Evolutionary conservation across 129 eudicot genomes (phyloP), one percentile per base, ranked within the genome.

Genomic region (Deinandra increscens): DNA sequence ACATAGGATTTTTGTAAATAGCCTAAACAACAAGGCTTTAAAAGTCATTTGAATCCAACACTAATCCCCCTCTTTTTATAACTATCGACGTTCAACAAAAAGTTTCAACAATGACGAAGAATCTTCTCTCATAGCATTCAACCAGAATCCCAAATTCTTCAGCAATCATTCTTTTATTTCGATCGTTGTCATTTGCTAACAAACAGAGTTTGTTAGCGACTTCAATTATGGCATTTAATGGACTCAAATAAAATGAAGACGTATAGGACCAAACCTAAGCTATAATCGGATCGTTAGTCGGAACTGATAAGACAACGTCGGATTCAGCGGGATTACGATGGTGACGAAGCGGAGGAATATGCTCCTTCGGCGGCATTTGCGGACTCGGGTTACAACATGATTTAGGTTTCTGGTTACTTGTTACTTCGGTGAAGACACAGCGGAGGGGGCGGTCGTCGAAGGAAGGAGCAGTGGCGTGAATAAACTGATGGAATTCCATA

Each of bases 361-460:
- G 71, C 59, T 64, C 33, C 87, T 72, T 22, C 75, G 80, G n/a
- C 83, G 81, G 76, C 88, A 83, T 55, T 81, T 79, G 9, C 70
- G 76, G 20, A 88, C 69, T 0, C 85, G 82, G 50, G 70, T 31
- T 34, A 81, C 71, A 17, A 85, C 63, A 14, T 75, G 77, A 60
- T 10, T 50, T 19, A 88, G 80, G 63, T 33, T 85, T 1, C 31
- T 58, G 50, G 83, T 31, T 6, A n/a, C n/a, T n/a, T n/a, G n/a
- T n/a, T n/a, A 72, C 79, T 20, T 81, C 79, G 41, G 78, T 1
- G 73, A 80, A 61, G 63, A 85, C 63, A 60, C 81, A 87, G 73
- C 88, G 91, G 45, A 88, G 76, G 19, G 91, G 96, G 38, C 82
- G 88, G 69, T 83, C 87, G 87, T 88, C 85, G 82, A 82, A 63